Evolutionary conservation across 2,329 filamentous ascomycete genomes (phyloP), one percentile per base, ranked within the genome.

Genomic region (Neonectria hederae): DNA sequence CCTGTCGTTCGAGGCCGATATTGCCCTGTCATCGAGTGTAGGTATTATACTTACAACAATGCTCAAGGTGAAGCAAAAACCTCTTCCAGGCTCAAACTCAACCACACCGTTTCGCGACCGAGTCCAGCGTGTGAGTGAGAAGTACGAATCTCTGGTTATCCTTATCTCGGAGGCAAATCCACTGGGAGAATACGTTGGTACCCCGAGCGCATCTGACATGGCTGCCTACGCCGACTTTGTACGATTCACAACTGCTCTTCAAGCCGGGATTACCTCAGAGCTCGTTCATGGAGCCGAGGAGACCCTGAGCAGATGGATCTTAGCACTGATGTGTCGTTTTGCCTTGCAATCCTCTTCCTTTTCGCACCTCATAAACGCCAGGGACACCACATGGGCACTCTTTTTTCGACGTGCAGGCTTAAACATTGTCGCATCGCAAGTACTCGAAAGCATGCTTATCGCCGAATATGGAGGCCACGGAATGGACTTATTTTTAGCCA

Each of bases 21-120:
- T 97, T 3, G 86, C 91, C 1, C 71, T 94, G 5, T 92, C 92
- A 0, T 88, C 92, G 0, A 83, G 82, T 0, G 88, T 86, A 0
- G 93, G 92, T 0, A 79, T 97, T 3, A 76, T 97, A 1, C 74
- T 92, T 21, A 92, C 92, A 1, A 92, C 87, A 0, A 80, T 94
- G 5, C 87, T 94, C 65, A 88, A 90, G 68, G 83, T 91, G 26
- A 90, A 89, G 46, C 94, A 97, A 72, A 87, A 84, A 52, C 83
- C 90, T 3, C 81, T 94, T 0, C 92, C 92, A 0, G 76, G 77
- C 1, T 75, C 76, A 6, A 81, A 76, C 9, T 66, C 72, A 0
- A 75, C 79, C 38, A 79, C 82, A 3, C 78, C 80, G 14, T 80
- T 93, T 14, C 84, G 85, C 40, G 83, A 88, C 54, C 83, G 84